Percentiles rank a stretch among this genome's conserved stretches.
phyloP scores from a whole-genome alignment of 73 alveolate species.

The Symbiodinium natans region DNA sequence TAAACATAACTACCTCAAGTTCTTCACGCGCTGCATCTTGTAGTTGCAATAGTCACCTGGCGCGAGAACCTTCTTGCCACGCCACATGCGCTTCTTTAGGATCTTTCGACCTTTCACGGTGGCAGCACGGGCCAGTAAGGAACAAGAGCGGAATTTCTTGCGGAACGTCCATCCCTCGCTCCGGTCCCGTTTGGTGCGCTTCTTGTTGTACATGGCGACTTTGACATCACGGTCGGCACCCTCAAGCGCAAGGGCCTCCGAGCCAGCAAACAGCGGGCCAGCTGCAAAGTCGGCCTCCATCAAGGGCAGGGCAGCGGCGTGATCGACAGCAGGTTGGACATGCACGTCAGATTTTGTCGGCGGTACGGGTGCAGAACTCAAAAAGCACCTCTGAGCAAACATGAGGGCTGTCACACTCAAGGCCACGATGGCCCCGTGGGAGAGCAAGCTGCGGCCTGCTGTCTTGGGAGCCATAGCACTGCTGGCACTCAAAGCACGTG shows the following conservation, averaged over 20 bases:
- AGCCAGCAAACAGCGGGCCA: not conserved
- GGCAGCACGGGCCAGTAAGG: conserved; percentile 75
- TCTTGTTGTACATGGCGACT: conserved; percentile 8
- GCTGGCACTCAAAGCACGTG: too few relatives aligned
- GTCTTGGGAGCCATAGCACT: too few relatives aligned
- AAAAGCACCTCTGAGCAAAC: not conserved
- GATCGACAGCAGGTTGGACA: not conserved
- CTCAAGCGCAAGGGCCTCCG: not conserved
- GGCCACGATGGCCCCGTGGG: not conserved
- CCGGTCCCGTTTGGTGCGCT: not conserved
- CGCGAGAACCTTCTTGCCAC: conserved; percentile 75
- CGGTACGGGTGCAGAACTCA: not conserved
- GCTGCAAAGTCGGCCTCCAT: not conserved
- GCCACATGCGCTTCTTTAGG: conserved; percentile 39
- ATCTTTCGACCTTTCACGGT: conserved; percentile 69
- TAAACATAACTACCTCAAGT: not conserved
- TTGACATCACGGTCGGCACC: not conserved
- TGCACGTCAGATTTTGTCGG: too few relatives aligned
- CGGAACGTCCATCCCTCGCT: not conserved
- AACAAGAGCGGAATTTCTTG: conserved; percentile 23
- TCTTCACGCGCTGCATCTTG: conserved; percentile 50
- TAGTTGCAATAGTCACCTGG: conserved; percentile 92
- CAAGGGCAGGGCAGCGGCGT: not conserved
- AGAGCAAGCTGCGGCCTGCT: not conserved
- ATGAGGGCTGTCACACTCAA: not conserved